Base-by-base conservation (phyloP, 106 monocot species). In the Chionographis japonica region DNA sequence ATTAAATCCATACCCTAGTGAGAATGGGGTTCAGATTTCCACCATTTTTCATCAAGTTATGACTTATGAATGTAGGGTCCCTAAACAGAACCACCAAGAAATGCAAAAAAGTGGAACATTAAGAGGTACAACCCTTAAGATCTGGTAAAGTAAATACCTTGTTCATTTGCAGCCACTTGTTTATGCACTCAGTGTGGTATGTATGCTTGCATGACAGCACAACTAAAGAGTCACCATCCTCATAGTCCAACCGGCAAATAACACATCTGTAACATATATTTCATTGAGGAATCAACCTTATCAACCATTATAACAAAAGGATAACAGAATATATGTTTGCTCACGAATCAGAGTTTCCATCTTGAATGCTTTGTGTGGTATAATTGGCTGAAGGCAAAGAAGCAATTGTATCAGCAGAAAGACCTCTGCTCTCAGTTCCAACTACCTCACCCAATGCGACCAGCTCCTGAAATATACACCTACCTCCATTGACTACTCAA, bases 401-500 rank as follows among this genome's bases (percentile, higher is more conserved):
- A 11, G 89, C 86, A 76, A 97, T 89, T 54, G 68, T 81, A 68
- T 86, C 86, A 66, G 77, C 75, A 63, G 95, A 89, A 38, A 92
- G 89, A 2, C 95, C 95, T 76, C 95, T 86, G 62, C 73, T 89
- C 73, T 86, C 92, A 36, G 92, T 92, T 66, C 95, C 95, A 62
- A 97, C 84, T 46, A 78, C 86, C 61, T 97, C 95, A 54, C 92
- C 95, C 72, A 97, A 82, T 54, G 95, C 95, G 61, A 97, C 55
- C 50, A 97, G 61, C 58, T 97, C 95, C 95, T 97, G 54, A 37
- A 65, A 68, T 49, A 71, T 27, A 27, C 27, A 54, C 13, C 54
- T 6, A 58, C 41, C 55, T 8, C 50, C 16, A 54, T 37, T 17
- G 14, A 12, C 16, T 51, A 15, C 35, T 12, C 27, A 6, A 38